Percentiles rank a stretch among this genome's conserved stretches.
Conservation (phyloP, 345 rosid genomes). For the Eucalyptus cloeziana region DNA sequence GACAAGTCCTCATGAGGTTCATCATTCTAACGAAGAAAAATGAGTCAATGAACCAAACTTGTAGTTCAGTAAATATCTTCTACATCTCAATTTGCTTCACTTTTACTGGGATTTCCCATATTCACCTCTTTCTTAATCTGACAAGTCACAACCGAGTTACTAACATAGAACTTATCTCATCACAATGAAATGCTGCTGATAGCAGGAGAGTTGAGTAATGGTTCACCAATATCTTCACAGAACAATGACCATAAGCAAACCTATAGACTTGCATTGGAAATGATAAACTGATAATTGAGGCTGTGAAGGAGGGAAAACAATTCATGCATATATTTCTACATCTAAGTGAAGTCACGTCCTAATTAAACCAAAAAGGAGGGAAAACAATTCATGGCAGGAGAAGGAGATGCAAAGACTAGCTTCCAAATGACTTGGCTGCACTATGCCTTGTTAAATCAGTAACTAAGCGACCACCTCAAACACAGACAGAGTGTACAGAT, state of each 20-base stretch:
- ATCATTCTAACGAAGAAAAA: too few species aligned
- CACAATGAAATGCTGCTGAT: background rate
- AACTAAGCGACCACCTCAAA: too few species aligned
- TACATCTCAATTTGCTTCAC: too few species aligned
- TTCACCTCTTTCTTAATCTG: too few species aligned
- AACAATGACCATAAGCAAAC: background rate
- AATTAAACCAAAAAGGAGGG: background rate
- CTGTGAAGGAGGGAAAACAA: background rate
- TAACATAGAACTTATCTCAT: background rate
- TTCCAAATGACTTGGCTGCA: too few species aligned
- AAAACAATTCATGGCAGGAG: background rate
- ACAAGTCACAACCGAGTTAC: too few species aligned
- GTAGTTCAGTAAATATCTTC: too few species aligned
- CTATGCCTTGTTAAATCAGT: too few species aligned
- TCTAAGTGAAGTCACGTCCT: background rate
- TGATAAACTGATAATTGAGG: background rate
- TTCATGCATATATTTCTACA: background rate
- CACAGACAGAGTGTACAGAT: too few species aligned
- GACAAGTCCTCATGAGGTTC: too few species aligned
- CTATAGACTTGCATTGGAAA: background rate
- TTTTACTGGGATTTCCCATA: too few species aligned
- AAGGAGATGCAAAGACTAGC: background rate
- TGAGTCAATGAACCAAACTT: too few species aligned
- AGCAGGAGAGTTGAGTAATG: background rate
- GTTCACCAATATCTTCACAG: background rate